Evolutionary conservation across 2,329 filamentous ascomycete genomes (phyloP).

Genomic region (Ceratocystis destructans): DNA sequence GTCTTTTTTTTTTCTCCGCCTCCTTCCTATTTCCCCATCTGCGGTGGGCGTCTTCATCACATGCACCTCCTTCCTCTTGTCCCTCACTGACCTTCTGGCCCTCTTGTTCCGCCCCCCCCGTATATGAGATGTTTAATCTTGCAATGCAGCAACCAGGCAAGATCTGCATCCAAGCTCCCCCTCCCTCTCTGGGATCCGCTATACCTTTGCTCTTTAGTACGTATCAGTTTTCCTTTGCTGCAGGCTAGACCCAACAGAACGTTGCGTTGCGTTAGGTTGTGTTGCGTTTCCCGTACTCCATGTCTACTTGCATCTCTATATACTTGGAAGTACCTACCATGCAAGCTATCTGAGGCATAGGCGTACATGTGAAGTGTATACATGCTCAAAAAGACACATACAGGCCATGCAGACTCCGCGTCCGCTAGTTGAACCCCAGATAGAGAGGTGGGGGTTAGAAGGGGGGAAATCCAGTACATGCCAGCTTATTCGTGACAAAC

Average conservation of each 20-base stretch:
- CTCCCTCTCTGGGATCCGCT: not conserved
- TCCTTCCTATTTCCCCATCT: too few relatives aligned
- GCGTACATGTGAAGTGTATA: not conserved
- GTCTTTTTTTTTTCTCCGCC: too few relatives aligned
- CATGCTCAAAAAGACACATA: not conserved
- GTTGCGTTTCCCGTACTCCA: not conserved
- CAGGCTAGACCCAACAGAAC: not conserved
- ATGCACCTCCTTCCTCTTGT: not conserved
- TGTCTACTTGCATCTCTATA: not conserved
- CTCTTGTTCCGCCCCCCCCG: not conserved
- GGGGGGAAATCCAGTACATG: not conserved
- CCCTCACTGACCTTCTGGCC: not conserved
- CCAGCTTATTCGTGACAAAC: not conserved
- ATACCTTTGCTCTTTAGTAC: not conserved
- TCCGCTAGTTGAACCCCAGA: not conserved
- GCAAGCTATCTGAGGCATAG: too few relatives aligned
- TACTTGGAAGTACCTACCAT: too few relatives aligned
- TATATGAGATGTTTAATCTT: conserved; percentile 5
- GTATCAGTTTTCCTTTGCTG: not conserved
- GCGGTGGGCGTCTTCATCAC: not conserved
- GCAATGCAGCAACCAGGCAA: not conserved
- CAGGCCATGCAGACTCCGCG: not conserved
- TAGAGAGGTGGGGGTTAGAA: not conserved
- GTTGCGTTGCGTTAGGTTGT: not conserved
- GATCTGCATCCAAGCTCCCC: not conserved